Evolutionary conservation across 768 basidiomycete genomes (phyloP), one percentile per base, ranked within the genome.

Genomic region (Podaxis sp.): DNA sequence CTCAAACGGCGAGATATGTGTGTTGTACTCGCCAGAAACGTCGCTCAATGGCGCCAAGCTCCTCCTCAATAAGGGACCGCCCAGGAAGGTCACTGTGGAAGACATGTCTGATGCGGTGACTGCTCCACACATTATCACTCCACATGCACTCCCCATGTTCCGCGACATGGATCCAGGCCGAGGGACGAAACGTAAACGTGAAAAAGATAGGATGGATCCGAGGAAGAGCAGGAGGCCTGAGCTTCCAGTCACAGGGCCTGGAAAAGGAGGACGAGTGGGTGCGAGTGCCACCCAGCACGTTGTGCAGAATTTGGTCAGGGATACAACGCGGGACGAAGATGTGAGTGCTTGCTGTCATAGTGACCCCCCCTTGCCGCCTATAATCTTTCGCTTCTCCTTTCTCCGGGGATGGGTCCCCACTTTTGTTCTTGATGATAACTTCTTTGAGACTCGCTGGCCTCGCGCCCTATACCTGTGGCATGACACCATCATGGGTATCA

Each of bases 251-350:
- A 89, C 83, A 65, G 97, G 97, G 12, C 95, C 94, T 12, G 97
- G 97, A 58, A 85, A 84, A 69, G 97, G 97, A 22, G 97, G 97
- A 57, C 80, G 97, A 43, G 92, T 99, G 43, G 97, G 97, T 43
- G 94, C 94, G 37, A 96, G 94, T 77, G 96, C 96, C 17, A 98
- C 94, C 55, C 96, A 98, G 69, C 95, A 98, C 72, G 85, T 98
- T 66, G 95, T 98, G 56, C 95, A 97, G 76, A 91, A 94, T 71
- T 77, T 98, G 73, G 94, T 98, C 65, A 83, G 92, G 70, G 93
- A 96, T 72, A 91, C 89, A 65, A 91, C 91, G 47, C 79, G 94
- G 68, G 93, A 94, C 77, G 89, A 96, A 76, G 96, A 98, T 77
- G 96, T 98, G 79, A 84, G 95, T 93, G 59, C 66, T 67, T 68